A percentile compares a stretch with the other conserved stretches of the same genome.
Evolutionary conservation across 352 stramenopile genomes (phyloP).

Genomic region (Thalassiosira livingstoniorum): DNA sequence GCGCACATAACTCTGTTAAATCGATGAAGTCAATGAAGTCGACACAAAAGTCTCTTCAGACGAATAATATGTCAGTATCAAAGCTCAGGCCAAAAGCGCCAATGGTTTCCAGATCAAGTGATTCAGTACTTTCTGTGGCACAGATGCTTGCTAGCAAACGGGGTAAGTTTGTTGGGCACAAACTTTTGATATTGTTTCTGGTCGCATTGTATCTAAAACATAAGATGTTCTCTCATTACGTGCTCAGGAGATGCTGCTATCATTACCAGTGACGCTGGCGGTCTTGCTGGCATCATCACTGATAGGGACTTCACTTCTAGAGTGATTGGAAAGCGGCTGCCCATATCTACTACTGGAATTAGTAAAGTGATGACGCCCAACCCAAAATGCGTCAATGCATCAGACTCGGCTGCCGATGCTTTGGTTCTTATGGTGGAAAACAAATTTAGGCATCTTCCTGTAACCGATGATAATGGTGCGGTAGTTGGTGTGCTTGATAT

Average conservation of each 20-base stretch:
- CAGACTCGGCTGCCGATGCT: slow-evolving; percentile 94
- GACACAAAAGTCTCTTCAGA: slow-evolving; percentile 9
- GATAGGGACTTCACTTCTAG: slow-evolving; percentile 94
- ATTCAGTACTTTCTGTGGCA: slow-evolving; percentile 88
- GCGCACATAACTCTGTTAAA: slow-evolving; percentile 1
- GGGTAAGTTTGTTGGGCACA: too few species aligned
- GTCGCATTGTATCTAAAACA: too few species aligned
- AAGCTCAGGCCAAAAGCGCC: slow-evolving; percentile 86
- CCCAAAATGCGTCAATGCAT: slow-evolving; percentile 92
- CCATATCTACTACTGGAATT: slow-evolving; percentile 83
- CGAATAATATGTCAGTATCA: slow-evolving; percentile 8
- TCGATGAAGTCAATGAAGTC: slow-evolving; percentile 23
- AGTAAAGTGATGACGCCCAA: slow-evolving; percentile 93
- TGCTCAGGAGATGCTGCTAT: slow-evolving; percentile 89
- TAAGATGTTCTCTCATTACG: too few species aligned
- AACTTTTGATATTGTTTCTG: too few species aligned
- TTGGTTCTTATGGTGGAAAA: slow-evolving; percentile 96
- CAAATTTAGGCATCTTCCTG: slow-evolving; percentile 88
- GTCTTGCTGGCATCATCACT: slow-evolving; percentile 94
- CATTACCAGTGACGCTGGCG: slow-evolving; percentile 89
- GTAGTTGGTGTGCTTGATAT: slow-evolving; percentile 95
- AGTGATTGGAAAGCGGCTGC: slow-evolving; percentile 89
- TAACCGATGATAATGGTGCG: slow-evolving; percentile 84
- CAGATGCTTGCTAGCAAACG: slow-evolving; percentile 90
- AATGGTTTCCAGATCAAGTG: slow-evolving; percentile 87